These are phyloP conservation scores for Aspergillus sp. DNA, from an alignment of 2,329 filamentous ascomycete species.

Conservation along the genomic window DNA sequence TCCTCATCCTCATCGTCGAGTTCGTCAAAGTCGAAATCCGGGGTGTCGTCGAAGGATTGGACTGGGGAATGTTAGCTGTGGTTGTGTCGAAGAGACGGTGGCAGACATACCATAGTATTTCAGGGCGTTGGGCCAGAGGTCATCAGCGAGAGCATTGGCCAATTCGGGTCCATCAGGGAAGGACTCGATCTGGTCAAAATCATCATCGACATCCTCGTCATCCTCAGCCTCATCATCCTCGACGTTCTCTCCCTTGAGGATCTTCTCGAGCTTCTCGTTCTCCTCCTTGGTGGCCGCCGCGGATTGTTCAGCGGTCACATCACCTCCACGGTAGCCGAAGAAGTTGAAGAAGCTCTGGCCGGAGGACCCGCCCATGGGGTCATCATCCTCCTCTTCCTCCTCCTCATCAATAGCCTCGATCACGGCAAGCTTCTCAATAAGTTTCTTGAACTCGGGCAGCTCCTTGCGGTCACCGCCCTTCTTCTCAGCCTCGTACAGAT, in stretches of 20 bases:
- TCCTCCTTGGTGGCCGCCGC: constrained; percentile 61
- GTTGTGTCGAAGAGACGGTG: not conserved
- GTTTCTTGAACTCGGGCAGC: constrained; percentile 53
- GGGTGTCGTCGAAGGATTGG: constrained; percentile 67
- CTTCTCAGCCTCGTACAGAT: constrained; percentile 66
- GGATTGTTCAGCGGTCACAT: constrained; percentile 72
- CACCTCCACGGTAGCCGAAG: constrained; percentile 76
- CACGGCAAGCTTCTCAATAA: constrained; percentile 52
- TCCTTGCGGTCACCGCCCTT: constrained; percentile 50
- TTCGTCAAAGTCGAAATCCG: constrained; percentile 69
- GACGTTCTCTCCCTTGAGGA: constrained; percentile 52
- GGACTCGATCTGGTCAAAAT: constrained; percentile 73
- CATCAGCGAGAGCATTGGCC: constrained; percentile 77
- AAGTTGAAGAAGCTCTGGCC: constrained; percentile 81
- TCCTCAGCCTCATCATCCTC: constrained; percentile 45
- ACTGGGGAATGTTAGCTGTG: constrained; percentile 49
- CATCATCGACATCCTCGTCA: constrained; percentile 58
- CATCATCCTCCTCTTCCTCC: constrained; percentile 33
- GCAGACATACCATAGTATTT: constrained; percentile 78
- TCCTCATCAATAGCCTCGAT: constrained; percentile 35
- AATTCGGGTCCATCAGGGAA: constrained; percentile 86
- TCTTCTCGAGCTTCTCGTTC: constrained; percentile 55
- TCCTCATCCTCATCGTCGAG: constrained; percentile 51
- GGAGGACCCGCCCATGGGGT: constrained; percentile 53
- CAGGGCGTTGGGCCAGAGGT: constrained; percentile 84